Evolutionary conservation across 768 basidiomycete species (phyloP).

Genomic region (Leccinum fibrillosum): DNA sequence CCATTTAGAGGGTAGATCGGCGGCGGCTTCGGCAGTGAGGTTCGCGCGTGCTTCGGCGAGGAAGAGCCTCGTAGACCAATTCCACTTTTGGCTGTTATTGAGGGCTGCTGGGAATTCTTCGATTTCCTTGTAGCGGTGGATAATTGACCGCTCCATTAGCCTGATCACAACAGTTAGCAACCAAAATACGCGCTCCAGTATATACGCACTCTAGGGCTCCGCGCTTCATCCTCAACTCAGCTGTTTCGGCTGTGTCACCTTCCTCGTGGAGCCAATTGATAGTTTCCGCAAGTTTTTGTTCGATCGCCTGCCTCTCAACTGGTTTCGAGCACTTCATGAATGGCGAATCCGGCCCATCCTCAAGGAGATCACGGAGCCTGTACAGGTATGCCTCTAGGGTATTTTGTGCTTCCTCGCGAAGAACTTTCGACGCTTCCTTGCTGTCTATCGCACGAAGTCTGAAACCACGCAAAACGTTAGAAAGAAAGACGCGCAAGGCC

Average conservation of each 20-base stretch:
- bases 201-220: slow-evolving; percentile 74
- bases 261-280: slow-evolving; percentile 81
- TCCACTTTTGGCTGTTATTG: slow-evolving; percentile 83
- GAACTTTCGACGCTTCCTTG: slow-evolving; percentile 71
- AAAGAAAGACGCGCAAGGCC: not conserved
- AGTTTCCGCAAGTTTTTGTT: slow-evolving; percentile 65
- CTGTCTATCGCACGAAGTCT: slow-evolving; percentile 79
- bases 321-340: slow-evolving; percentile 84
- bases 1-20: slow-evolving; percentile 71
- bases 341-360: slow-evolving; percentile 62
- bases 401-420: slow-evolving; percentile 88
- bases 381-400: slow-evolving; percentile 93
- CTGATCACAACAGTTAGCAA: slow-evolving; percentile 36
- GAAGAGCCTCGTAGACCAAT: slow-evolving; percentile 87
- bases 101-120: slow-evolving; percentile 80
- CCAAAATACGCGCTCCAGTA: not conserved
- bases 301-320: slow-evolving; percentile 65
- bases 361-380: slow-evolving; percentile 77
- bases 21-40: slow-evolving; percentile 59
- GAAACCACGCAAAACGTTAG: slow-evolving; percentile 6
- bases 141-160: slow-evolving; percentile 73
- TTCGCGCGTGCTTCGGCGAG: slow-evolving; percentile 75
- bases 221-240: slow-evolving; percentile 71
- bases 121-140: slow-evolving; percentile 87
- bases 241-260: slow-evolving; percentile 79